A percentile compares a stretch with the other conserved stretches of the same genome.
phyloP scores from a whole-genome alignment of 768 basidiomycete species.

The Leucosporidium yakuticum region DNA sequence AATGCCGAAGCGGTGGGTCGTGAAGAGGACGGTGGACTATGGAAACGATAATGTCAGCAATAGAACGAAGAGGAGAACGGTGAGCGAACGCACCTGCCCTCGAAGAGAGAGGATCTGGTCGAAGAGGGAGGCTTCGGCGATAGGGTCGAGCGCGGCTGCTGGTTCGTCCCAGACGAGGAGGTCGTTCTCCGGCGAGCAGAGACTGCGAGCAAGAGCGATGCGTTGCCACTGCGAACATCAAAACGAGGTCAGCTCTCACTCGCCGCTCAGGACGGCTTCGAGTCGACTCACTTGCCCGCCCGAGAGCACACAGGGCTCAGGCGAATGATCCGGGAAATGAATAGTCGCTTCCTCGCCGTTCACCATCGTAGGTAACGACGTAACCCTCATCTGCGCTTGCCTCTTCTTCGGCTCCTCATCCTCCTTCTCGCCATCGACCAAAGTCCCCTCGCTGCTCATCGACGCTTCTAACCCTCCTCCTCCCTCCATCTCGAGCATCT shows the following conservation, averaged over 20 bases:
- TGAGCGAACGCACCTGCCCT: neutral
- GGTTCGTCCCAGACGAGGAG: slow-evolving; percentile 6
- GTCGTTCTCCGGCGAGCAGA: neutral
- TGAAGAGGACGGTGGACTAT: slow-evolving; percentile 17
- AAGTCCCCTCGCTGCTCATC: neutral
- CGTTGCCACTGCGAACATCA: slow-evolving; percentile 11
- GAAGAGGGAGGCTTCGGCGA: slow-evolving; percentile 19
- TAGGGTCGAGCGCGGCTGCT: slow-evolving; percentile 16
- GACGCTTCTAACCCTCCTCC: neutral
- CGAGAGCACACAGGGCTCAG: slow-evolving; percentile 4
- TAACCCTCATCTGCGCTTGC: neutral
- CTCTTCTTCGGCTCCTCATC: neutral
- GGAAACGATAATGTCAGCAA: neutral
- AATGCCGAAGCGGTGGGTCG: slow-evolving; percentile 15
- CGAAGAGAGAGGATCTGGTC: slow-evolving; percentile 9
- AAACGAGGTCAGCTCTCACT: neutral
- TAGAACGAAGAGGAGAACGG: neutral
- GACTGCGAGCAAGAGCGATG: neutral
- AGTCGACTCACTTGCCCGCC: slow-evolving; percentile 15
- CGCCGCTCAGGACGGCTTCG: neutral
- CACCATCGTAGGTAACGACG: neutral
- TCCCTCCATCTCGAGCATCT: neutral
- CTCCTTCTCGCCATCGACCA: neutral
- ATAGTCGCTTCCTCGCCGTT: neutral
- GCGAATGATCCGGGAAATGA: neutral